Conservation (phyloP, 768 basidiomycete genomes). For the Gloeopeniophorella convolvens region DNA sequence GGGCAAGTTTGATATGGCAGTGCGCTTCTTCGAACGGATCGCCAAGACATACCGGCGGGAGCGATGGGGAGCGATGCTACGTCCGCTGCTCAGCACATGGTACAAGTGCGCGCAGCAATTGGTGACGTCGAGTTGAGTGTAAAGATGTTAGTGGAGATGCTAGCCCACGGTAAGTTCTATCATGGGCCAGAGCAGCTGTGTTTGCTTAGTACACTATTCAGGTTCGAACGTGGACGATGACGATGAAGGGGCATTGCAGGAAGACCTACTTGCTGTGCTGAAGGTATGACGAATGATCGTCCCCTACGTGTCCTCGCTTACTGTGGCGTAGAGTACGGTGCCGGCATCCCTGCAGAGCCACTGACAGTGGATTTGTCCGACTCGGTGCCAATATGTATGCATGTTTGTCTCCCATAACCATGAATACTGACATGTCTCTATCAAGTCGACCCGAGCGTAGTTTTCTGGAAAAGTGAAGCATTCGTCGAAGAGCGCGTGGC, state of each 20-base stretch:
- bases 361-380: slow-evolving; percentile 60
- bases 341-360: slow-evolving; percentile 50
- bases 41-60: slow-evolving; percentile 84
- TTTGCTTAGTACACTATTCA: slow-evolving; percentile 17
- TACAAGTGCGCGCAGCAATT: slow-evolving; percentile 71
- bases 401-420: slow-evolving; percentile 4
- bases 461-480: slow-evolving; percentile 67
- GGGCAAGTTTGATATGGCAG: slow-evolving; percentile 80
- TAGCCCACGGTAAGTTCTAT: slow-evolving; percentile 56
- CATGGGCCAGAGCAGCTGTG: neutral
- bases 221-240: slow-evolving; percentile 35
- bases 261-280: slow-evolving; percentile 68
- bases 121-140: slow-evolving; percentile 74
- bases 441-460: slow-evolving; percentile 55
- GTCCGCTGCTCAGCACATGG: slow-evolving; percentile 71
- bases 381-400: slow-evolving; percentile 56
- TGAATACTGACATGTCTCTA: neutral
- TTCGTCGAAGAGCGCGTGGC: slow-evolving; percentile 54
- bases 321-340: slow-evolving; percentile 53
- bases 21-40: slow-evolving; percentile 91
- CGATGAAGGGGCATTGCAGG: slow-evolving; percentile 47
- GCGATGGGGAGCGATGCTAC: slow-evolving; percentile 69
- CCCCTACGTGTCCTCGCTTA: neutral
- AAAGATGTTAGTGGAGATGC: slow-evolving; percentile 74
- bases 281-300: slow-evolving; percentile 39